Evolutionary conservation across 1,139 yeast genomes (phyloP), one percentile per base, ranked within the genome.

Genomic region (Blastobotrys elegans): DNA sequence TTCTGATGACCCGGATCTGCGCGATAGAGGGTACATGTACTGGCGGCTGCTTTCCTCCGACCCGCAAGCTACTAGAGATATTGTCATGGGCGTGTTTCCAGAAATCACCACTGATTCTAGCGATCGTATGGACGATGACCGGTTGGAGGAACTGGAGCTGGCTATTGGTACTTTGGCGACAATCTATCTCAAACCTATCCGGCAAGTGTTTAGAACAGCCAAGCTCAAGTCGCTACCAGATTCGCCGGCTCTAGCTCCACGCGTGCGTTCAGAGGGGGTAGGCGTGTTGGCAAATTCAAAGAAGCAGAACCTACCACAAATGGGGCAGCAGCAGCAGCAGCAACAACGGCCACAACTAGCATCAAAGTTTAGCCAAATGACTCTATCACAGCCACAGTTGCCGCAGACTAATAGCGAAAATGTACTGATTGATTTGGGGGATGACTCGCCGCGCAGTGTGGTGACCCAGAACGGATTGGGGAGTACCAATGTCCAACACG

Each of bases 11-110:
- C 96, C 97, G 0, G 97, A 90, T 65, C 68, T 89, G 14, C 74
- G 97, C 53, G 95, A 87, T 56, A 69, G 96, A 40, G 96, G 94
- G 0, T 84, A 72, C 60, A 80, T 88, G 68, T 90, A 90, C 64
- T 86, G 95, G 95, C 73, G 96, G 47, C 64, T 89, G 26, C 68
- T 90, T 7, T 79, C 94, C 0, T 63, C 80, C 0, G 65, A 64
- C 51, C 72, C 63, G 50, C 59, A 62, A 31, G 56, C 60, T 1
- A 65, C 84, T 1, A 76, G 77, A 54, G 72, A 74, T 40, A 74
- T 89, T 16, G 74, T 88, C 6, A 72, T 81, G 55, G 80, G 80
- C 21, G 69, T 71, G 1, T 63, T 80, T 36, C 95, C 95, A 0
- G 67, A 73, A 1, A 84, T 90, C 13, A 74, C 80, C 10, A 70